Evolutionary conservation across 2,329 filamentous ascomycete genomes (phyloP).

Genomic region (Zymoseptoria pseudotritici): DNA sequence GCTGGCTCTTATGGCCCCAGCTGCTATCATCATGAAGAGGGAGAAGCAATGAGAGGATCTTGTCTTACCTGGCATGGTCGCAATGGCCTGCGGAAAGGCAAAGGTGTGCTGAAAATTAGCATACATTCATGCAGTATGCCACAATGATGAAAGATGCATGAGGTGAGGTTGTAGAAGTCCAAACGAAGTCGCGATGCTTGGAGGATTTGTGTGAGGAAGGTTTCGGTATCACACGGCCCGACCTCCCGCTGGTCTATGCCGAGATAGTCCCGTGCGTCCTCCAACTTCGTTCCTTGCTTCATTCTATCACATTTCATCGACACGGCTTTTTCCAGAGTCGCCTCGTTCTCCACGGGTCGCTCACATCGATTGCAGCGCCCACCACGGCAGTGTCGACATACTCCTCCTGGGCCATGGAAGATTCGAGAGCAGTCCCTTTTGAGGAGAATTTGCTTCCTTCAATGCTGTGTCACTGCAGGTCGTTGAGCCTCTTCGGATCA

Average conservation of each 20-base stretch:
- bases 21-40: constrained; percentile 19
- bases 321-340: too few relatives aligned
- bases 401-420: background rate
- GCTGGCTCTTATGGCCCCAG: constrained; percentile 30
- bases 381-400: background rate
- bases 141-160: background rate
- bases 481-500: too few relatives aligned
- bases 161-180: background rate
- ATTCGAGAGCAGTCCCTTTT: background rate
- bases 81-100: background rate
- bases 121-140: too few relatives aligned
- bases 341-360: too few relatives aligned
- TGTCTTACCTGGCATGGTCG: background rate
- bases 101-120: background rate
- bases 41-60: background rate
- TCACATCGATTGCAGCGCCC: background rate
- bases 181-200: too few relatives aligned
- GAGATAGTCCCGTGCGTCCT: too few relatives aligned
- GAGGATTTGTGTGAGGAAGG: too few relatives aligned
- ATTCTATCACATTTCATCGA: background rate
- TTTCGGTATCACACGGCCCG: too few relatives aligned
- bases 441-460: background rate
- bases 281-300: background rate
- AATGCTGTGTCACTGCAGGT: background rate
- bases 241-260: too few relatives aligned